phyloP scores from a whole-genome alignment of 129 eudicot genomes.

The Flaveria bidentis region DNA sequence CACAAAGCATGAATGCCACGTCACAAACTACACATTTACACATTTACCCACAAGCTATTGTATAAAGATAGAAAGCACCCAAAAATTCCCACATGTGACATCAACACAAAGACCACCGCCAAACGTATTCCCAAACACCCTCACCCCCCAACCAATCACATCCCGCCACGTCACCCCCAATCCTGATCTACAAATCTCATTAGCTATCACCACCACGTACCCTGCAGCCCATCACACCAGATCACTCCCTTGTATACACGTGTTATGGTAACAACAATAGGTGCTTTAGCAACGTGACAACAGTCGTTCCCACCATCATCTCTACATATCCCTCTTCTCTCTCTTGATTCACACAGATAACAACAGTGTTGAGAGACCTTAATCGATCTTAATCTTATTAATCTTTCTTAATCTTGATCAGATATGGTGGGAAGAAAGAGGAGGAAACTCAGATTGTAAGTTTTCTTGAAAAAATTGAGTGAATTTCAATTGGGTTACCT shows the following conservation, averaged over 20 bases:
- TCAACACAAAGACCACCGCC: conserved; percentile 29
- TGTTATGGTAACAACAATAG: conserved; percentile 28
- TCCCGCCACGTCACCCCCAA: conserved; percentile 29
- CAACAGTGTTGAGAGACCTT: background rate
- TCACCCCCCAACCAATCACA: conserved; percentile 12
- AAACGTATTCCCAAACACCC: conserved; percentile 34
- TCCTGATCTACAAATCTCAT: conserved; percentile 29
- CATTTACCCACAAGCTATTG: background rate
- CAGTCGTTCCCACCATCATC: conserved; percentile 40
- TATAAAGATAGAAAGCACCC: background rate
- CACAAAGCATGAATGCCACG: background rate
- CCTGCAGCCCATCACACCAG: conserved; percentile 38
- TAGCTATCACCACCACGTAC: conserved; percentile 37
- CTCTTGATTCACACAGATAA: conserved; percentile 20
- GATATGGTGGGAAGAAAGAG: conserved; percentile 61
- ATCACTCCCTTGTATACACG: conserved; percentile 31
- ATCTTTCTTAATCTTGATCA: no score
- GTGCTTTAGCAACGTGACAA: conserved; percentile 32
- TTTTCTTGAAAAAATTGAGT: conserved; percentile 5
- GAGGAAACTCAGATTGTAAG: conserved; percentile 46
- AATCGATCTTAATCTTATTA: background rate
- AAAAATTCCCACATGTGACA: conserved; percentile 29
- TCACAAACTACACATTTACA: background rate
- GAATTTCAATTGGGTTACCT: conserved; percentile 17
- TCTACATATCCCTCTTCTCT: conserved; percentile 10